Conservation (phyloP, 495 filamentous ascomycete species). For the Tuber borchii region DNA sequence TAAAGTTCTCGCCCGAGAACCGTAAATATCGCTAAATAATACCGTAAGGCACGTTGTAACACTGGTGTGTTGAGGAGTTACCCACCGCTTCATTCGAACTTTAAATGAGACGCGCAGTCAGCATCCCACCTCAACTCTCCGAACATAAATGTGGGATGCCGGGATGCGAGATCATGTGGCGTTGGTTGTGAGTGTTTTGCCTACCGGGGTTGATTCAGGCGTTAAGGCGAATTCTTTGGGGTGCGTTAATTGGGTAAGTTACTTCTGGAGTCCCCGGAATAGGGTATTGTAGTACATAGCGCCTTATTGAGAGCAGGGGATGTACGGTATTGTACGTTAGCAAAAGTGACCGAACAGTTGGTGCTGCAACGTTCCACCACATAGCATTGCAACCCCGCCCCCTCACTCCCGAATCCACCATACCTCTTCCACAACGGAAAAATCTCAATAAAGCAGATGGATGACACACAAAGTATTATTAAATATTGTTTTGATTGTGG, state of each 20-base stretch:
- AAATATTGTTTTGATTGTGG: no score
- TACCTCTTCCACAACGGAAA: no score
- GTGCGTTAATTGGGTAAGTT: background rate
- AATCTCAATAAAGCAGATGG: no score
- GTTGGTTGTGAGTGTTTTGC: background rate
- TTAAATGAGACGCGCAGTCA: background rate
- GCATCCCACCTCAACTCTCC: background rate
- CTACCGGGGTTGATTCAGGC: background rate
- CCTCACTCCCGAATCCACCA: no score
- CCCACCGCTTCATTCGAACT: background rate
- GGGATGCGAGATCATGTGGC: background rate
- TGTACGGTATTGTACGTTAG: no score
- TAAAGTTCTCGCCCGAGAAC: background rate
- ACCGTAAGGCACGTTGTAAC: background rate
- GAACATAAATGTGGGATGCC: background rate
- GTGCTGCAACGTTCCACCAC: no score
- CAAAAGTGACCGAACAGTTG: no score
- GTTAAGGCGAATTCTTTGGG: background rate
- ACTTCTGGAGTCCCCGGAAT: background rate
- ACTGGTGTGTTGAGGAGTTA: background rate
- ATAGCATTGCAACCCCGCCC: no score
- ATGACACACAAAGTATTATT: no score
- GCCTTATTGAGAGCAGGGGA: background rate
- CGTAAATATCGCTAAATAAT: background rate
- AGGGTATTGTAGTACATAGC: background rate